phyloP scores from a whole-genome alignment of 768 basidiomycete species.

The Leucocoprinus sp. region DNA sequence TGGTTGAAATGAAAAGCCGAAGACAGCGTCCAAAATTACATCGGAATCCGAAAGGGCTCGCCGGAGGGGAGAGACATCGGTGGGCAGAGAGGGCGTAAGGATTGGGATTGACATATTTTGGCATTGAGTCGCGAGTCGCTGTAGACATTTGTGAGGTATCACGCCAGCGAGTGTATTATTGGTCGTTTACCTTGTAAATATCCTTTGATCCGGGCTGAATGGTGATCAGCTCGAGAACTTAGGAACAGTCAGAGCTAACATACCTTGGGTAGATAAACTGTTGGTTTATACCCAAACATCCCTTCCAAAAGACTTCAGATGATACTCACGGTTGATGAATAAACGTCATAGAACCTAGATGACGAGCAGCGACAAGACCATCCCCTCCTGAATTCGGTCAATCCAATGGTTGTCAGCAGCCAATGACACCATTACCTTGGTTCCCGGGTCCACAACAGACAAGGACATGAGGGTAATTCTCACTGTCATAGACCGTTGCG shows the following conservation, averaged over 20 bases:
- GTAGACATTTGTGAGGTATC: constrained; percentile 1
- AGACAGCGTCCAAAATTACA: constrained; percentile 91
- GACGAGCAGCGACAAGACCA: constrained; percentile 92
- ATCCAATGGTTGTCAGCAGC: background rate
- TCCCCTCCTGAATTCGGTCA: constrained; percentile 59
- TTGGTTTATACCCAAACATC: constrained; percentile 88
- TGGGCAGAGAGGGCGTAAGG: constrained; percentile 35
- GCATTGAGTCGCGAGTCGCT: constrained; percentile 84
- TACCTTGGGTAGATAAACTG: constrained; percentile 92
- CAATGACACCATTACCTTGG: constrained; percentile 44
- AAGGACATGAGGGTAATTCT: constrained; percentile 68
- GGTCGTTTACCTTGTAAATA: constrained; percentile 62
- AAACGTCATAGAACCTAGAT: constrained; percentile 57
- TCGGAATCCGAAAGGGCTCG: constrained; percentile 53
- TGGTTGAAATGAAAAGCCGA: constrained; percentile 95
- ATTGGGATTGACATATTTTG: constrained; percentile 80
- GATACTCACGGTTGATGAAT: background rate
- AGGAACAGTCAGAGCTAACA: background rate
- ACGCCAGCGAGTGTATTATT: background rate
- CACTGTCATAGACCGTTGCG: constrained; percentile 64
- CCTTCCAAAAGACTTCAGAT: constrained; percentile 32
- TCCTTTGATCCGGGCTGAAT: constrained; percentile 83
- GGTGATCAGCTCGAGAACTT: background rate
- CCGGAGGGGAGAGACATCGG: constrained; percentile 36
- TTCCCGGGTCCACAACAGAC: constrained; percentile 98